Conservation (phyloP, 208 protist species). For the Acanthamoeba castellanii region DNA sequence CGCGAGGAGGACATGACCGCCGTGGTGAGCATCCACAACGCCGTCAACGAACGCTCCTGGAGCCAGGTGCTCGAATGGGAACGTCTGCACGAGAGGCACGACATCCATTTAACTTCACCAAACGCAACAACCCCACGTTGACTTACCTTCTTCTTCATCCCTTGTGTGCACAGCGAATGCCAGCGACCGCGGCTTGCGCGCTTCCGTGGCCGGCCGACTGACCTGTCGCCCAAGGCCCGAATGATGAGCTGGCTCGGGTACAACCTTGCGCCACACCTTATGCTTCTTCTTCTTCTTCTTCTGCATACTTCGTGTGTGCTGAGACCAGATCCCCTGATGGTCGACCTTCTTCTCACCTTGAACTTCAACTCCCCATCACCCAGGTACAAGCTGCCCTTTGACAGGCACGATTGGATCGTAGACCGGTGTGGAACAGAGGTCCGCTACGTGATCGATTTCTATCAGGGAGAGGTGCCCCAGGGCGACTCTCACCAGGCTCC, state of each 20-base stretch:
- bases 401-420: slow-evolving; percentile 88
- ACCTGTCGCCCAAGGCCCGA: slow-evolving; percentile 85
- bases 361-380: neutral
- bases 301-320: neutral
- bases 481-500: neutral
- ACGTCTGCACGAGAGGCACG: slow-evolving; percentile 75
- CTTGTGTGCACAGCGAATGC: slow-evolving; percentile 64
- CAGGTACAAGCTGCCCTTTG: slow-evolving; percentile 82
- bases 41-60: slow-evolving; percentile 87
- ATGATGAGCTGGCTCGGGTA: slow-evolving; percentile 83
- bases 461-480: slow-evolving; percentile 74
- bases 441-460: slow-evolving; percentile 83
- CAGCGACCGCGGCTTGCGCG: slow-evolving; percentile 78
- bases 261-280: neutral
- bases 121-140: neutral
- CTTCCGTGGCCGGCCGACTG: slow-evolving; percentile 83
- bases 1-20: slow-evolving; percentile 81
- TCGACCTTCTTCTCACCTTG: neutral
- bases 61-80: slow-evolving; percentile 84
- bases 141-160: neutral
- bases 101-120: neutral
- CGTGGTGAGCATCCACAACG: slow-evolving; percentile 88
- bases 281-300: neutral
- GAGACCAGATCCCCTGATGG: neutral
- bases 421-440: slow-evolving; percentile 85